Base-by-base conservation (phyloP, 192 early-diverging fungal species). In the Coemansia sp. region DNA sequence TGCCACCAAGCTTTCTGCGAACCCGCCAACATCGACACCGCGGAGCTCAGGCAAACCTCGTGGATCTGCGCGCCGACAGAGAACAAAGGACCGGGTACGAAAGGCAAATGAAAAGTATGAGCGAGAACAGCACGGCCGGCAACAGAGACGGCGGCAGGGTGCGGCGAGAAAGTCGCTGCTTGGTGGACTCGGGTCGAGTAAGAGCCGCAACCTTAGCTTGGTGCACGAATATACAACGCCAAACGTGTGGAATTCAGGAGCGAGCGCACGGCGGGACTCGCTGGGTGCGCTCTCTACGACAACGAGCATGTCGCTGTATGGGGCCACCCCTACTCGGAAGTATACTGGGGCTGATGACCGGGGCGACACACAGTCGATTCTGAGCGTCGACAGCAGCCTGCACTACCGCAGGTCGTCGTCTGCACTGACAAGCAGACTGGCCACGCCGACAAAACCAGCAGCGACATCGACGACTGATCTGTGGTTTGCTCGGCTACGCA, bases 401-500 rank as follows among this genome's bases (percentile, higher is more conserved):
- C 12, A 31, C 14, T 56, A 44, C 42, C 58, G 58, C 40, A 23
- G 24, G n/a, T 42, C 5, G 9, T 48, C 44, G 23, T 14, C 42
- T 14, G 18, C 57, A 11, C 42, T 23, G 11, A 18, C 11, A 23
- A 23, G 18, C 49, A 12, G 40, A 2, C 40, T 44, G 40, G 40
- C 11, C 11, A 18, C 17, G 49, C 38, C 57, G 18, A 44, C 37
- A 59, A 23, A 59, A 40, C 38, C 12, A 3, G 20, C 17, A 20
- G 15, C 38, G 51, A 18, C 34, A 17, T 17, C 47, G 47, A 20
- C 47, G 4, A 48, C 64, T 2, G 74, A 76, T 21, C 34, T 48
- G 26, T 81, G 79, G 79, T 56, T 73, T 31, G 59, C 56, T 50
- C 68, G 40, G 44, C 57, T 81, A n/a, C 79, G 70, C 50, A 60